A percentile compares a stretch with the other conserved stretches of the same genome.
phyloP scores from a whole-genome alignment of 176 grass and related monocot species.

The Cenchrus purpureus region DNA sequence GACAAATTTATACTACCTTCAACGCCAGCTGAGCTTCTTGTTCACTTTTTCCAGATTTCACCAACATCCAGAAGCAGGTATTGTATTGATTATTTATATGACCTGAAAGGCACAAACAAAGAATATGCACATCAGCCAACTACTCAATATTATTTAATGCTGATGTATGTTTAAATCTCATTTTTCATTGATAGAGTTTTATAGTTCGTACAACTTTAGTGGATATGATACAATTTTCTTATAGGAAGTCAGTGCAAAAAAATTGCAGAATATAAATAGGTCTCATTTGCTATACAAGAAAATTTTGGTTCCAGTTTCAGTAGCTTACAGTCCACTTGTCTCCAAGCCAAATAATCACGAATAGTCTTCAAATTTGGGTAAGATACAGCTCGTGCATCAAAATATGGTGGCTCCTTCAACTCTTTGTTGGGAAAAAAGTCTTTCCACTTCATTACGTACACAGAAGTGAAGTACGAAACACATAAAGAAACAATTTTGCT shows the following conservation, averaged over 20 bases:
- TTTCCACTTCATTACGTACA: constrained; percentile 82
- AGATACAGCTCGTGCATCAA: constrained; percentile 81
- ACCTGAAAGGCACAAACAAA: constrained; percentile 49
- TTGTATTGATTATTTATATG: constrained; percentile 92
- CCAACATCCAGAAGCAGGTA: constrained; percentile 79
- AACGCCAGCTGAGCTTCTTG: constrained; percentile 61
- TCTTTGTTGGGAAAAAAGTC: constrained; percentile 74
- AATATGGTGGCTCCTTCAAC: constrained; percentile 73
- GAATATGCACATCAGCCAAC: not conserved
- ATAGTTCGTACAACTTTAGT: constrained; percentile 1
- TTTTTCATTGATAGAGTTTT: not conserved
- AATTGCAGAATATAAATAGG: constrained; percentile 11
- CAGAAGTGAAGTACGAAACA: constrained; percentile 77
- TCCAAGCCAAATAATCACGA: constrained; percentile 82
- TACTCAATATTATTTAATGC: not conserved
- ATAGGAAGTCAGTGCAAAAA: constrained; percentile 14
- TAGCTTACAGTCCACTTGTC: constrained; percentile 88
- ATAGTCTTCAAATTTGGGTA: constrained; percentile 80
- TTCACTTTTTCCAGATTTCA: constrained; percentile 81
- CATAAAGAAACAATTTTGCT: constrained; percentile 74
- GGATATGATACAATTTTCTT: constrained; percentile 16
- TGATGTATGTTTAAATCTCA: constrained; percentile 17
- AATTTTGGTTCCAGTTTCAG: constrained; percentile 2
- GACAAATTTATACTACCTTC: constrained; percentile 51
- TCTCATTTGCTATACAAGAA: constrained; percentile 18